Evolutionary conservation across 768 basidiomycete species (phyloP).

Genomic region (Phlebiopsis flavidoalba): DNA sequence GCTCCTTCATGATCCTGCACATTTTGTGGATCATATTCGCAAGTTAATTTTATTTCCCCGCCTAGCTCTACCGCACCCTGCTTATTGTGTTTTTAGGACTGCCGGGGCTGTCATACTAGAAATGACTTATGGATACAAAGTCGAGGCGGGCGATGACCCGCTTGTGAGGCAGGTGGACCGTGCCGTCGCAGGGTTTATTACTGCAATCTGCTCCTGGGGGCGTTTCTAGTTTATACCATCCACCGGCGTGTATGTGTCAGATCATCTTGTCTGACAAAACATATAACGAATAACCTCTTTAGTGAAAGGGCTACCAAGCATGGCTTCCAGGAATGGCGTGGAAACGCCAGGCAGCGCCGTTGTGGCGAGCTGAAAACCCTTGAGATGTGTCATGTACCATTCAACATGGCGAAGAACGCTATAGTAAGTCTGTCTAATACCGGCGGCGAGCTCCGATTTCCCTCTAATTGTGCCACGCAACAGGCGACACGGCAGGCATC

Average conservation of each 20-base stretch:
- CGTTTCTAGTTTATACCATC: constrained; percentile 29
- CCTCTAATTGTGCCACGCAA: neutral
- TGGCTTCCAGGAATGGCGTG: constrained; percentile 40
- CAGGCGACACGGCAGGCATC: constrained; percentile 39
- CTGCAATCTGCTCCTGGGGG: constrained; percentile 25
- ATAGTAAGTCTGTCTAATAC: constrained; percentile 26
- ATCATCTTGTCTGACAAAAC: neutral
- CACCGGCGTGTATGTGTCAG: constrained; percentile 10
- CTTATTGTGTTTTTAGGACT: constrained; percentile 13
- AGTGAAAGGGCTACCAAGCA: constrained; percentile 30
- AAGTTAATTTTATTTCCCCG: constrained; percentile 19
- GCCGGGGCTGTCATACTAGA: constrained; percentile 22
- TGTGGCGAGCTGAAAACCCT: constrained; percentile 16
- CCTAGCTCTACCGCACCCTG: neutral
- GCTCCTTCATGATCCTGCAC: constrained; percentile 20
- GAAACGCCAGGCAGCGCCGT: constrained; percentile 19
- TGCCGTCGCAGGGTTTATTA: constrained; percentile 20
- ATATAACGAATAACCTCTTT: neutral
- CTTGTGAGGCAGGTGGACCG: constrained; percentile 21
- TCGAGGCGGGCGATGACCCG: constrained; percentile 18
- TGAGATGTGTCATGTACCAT: constrained; percentile 31
- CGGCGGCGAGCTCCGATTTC: neutral
- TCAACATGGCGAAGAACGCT: constrained; percentile 48
- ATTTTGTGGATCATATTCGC: constrained; percentile 18
- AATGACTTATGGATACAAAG: constrained; percentile 26